Evolutionary conservation across 163 green algal species (phyloP).

Genomic region (Picocystis sp.): DNA sequence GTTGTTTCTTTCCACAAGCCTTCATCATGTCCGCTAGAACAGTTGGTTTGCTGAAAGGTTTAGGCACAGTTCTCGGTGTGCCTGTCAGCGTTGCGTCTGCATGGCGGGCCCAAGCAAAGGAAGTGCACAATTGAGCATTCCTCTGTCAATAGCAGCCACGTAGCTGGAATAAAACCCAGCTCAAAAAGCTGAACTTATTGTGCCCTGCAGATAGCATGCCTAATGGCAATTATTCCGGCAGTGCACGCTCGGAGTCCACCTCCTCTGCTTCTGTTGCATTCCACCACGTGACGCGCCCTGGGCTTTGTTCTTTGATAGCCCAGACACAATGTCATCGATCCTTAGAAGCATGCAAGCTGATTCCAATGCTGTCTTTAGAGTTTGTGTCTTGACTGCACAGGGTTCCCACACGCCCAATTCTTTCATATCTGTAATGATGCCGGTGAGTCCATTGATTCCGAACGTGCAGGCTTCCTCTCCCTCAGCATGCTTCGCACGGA

Average conservation of each 20-base stretch:
- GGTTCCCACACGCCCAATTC: conserved; percentile 91
- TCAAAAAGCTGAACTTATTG: no score
- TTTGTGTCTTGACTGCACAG: conserved; percentile 87
- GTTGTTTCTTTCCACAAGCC: no score
- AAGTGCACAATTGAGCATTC: no score
- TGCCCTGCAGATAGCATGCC: no score
- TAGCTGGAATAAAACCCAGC: no score
- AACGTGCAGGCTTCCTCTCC: conserved; percentile 24
- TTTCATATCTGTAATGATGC: conserved; percentile 81
- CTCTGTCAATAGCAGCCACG: no score
- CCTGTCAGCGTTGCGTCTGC: no score
- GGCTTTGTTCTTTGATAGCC: conserved; percentile 48
- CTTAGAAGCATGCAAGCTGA: conserved; percentile 79
- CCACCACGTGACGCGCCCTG: no score
- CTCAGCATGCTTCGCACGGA: conserved; percentile 68
- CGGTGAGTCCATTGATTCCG: conserved; percentile 84
- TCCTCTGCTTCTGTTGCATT: conserved; percentile 15
- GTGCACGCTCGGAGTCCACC: conserved; percentile 6
- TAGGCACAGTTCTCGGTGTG: no score
- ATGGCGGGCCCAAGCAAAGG: no score
- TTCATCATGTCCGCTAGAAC: no score
- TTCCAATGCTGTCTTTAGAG: conserved; percentile 90
- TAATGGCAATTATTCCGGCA: conserved; percentile 9
- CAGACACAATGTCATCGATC: conserved; percentile 96
- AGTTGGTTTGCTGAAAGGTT: no score